Evolutionary conservation across 75 land plant species (phyloP), one percentile per base, ranked within the genome.

Genomic region (Selaginella moellendorffii): DNA sequence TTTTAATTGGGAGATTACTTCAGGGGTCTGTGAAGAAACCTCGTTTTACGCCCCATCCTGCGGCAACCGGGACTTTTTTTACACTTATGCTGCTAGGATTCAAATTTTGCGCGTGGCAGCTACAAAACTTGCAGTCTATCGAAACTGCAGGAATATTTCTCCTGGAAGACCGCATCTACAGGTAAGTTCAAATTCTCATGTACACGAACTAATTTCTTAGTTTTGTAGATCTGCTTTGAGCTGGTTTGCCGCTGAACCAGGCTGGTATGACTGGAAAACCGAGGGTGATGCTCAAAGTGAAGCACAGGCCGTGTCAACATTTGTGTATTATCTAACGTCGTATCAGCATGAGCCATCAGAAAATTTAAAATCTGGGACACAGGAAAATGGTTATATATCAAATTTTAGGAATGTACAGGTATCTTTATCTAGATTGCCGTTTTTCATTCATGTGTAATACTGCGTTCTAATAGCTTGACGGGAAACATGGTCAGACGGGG

Each of bases 191-290:
- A 52, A 9, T 18, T 30, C 12, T 56, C 25, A 22, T 17, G n/a
- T n/a, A n/a, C n/a, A n/a, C n/a, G n/a, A n/a, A n/a, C n/a, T n/a
- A n/a, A n/a, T n/a, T n/a, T n/a, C n/a, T n/a, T n/a, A n/a, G n/a
- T 31, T 22, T 56, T 20, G 27, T 74, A 90, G 97, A 69, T 85
- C 88, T 53, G 77, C 93, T 1, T 77, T 90, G 53, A 77, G 80
- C 31, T 90, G 97, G 98, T 93, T 93, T 83, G 74, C 96, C 20
- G 36, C 69, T 71, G 83, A 83, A 61, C 98, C 98, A 18, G 90
- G 84, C 29, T 93, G 98, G 98, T 83, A 80, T 68, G 87, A 89
- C 22, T 52, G 63, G 12, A 77, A 76, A 30, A 66, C 54, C 21
- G 73, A 75, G 60, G 77, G 76, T 63, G 79, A 82, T 73, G 71